Evolutionary conservation across 805 yeast genomes (phyloP), one percentile per base, ranked within the genome.

Genomic region (Pichia cabralensis): DNA sequence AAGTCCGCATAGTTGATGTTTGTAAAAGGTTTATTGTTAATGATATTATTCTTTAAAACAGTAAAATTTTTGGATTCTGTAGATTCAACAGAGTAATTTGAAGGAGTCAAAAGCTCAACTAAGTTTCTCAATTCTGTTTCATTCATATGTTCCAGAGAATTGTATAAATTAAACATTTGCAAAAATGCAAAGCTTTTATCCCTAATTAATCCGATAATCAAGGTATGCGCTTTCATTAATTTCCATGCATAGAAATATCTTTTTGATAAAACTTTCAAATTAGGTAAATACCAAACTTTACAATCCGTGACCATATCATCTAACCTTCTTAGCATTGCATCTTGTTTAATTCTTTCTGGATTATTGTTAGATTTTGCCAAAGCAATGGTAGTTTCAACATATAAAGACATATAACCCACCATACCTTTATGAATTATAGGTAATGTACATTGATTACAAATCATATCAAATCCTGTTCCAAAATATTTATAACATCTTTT

Each of bases 191-290:
- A 14, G 9, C 24, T 14, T 16, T 31, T 28, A 14, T 45, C 46
- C 21, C 46, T 51, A 9, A 71, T 37, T 5, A 67, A 34, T 17
- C 53, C 57, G 10, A 65, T 42, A 15, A 74, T 45, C 29, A 59
- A 64, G 6, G 52, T 52, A 33, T 69, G 71, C 1, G 81, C 77
- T 45, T 76, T 77, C 24, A 72, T 63, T 49, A 79, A 65, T 54
- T 80, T 68, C 75, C 78, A 75, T 2, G 85, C 80, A 48, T 76
- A 76, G 38, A 73, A 74, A 48, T 76, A 79, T 42, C 74, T 64
- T 18, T 58, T 62, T 15, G 82, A 71, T 23, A 80, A 54, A 26
- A 62, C 61, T 14, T 57, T 64, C 53, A 38, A 64, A 44, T 56
- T 67, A 31, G 39, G 50, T 40, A 46, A 56, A 43, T 69, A 71